phyloP scores from a whole-genome alignment of 2,329 filamentous ascomycete genomes.

The Ophiostoma perfectum region DNA sequence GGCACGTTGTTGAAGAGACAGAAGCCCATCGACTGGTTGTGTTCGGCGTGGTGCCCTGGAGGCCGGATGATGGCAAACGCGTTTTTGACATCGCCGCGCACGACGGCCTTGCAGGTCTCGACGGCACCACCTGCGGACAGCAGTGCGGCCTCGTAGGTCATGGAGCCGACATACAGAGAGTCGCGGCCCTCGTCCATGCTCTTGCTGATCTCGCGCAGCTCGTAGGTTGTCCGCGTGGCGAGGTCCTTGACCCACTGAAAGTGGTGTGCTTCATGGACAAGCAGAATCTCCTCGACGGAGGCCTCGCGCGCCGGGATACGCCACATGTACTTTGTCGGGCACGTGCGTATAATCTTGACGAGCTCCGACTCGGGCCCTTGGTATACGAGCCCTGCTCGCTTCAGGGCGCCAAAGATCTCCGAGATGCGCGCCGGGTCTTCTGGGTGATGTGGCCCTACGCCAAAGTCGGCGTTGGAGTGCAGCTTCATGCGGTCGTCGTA shows the following conservation, averaged over 20 bases:
- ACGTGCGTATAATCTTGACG: constrained; percentile 45
- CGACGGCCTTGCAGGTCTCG: constrained; percentile 90
- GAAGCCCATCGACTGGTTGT: constrained; percentile 81
- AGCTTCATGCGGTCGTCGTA: constrained; percentile 96
- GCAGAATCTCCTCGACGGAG: constrained; percentile 70
- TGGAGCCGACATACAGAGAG: constrained; percentile 75
- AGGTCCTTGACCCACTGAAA: constrained; percentile 68
- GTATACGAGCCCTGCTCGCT: constrained; percentile 71
- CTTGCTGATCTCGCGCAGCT: constrained; percentile 63
- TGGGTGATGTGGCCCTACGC: constrained; percentile 73
- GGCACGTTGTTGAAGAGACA: constrained; percentile 98
- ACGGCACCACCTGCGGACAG: constrained; percentile 90
- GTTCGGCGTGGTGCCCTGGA: constrained; percentile 91
- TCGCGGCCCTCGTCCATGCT: constrained; percentile 59
- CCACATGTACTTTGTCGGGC: constrained; percentile 60
- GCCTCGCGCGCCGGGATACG: constrained; percentile 75
- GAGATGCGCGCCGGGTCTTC: constrained; percentile 91
- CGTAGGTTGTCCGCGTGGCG: constrained; percentile 49
- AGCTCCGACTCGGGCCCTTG: constrained; percentile 53
- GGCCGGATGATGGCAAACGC: constrained; percentile 92
- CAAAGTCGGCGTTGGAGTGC: constrained; percentile 78
- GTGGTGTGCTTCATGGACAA: constrained; percentile 73
- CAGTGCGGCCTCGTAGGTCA: constrained; percentile 74
- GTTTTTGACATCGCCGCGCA: constrained; percentile 79
- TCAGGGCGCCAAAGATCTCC: constrained; percentile 86